Percentiles rank a stretch among this genome's conserved stretches.
Conservation (phyloP, 2,329 filamentous ascomycete species). For the Aureobasidium uvarum region DNA sequence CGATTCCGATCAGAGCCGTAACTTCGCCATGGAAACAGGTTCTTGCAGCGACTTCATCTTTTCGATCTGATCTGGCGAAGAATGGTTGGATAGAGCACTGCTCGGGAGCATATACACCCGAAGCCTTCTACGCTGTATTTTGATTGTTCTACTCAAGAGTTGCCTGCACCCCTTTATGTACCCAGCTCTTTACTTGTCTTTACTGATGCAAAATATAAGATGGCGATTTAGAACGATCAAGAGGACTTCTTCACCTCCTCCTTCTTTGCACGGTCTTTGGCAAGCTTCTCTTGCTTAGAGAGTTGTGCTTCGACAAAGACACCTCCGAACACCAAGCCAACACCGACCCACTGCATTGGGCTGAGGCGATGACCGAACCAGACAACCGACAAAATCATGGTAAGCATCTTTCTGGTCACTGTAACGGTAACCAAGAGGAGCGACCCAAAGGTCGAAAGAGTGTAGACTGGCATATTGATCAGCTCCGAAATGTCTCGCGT, state of each 20-base stretch:
- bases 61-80: background rate
- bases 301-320: slow-evolving; percentile 88
- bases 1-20: background rate
- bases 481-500: background rate
- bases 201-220: background rate
- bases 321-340: slow-evolving; percentile 89
- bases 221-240: background rate
- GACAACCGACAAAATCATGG: slow-evolving; percentile 94
- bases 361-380: slow-evolving; percentile 88
- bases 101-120: slow-evolving; percentile 5
- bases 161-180: slow-evolving; percentile 8
- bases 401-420: slow-evolving; percentile 98
- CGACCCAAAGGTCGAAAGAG: slow-evolving; percentile 85
- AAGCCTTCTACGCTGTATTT: background rate
- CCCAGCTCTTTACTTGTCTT: background rate
- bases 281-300: slow-evolving; percentile 75
- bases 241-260: slow-evolving; percentile 15
- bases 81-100: background rate
- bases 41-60: background rate
- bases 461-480: slow-evolving; percentile 61
- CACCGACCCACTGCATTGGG: slow-evolving; percentile 90
- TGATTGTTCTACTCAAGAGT: background rate
- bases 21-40: slow-evolving; percentile 5
- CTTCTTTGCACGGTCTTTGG: slow-evolving; percentile 62
- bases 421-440: slow-evolving; percentile 93